These are phyloP conservation scores for Solanum hybrid DNA, from an alignment of 305 asterid genomes.

Conservation along the genomic window DNA sequence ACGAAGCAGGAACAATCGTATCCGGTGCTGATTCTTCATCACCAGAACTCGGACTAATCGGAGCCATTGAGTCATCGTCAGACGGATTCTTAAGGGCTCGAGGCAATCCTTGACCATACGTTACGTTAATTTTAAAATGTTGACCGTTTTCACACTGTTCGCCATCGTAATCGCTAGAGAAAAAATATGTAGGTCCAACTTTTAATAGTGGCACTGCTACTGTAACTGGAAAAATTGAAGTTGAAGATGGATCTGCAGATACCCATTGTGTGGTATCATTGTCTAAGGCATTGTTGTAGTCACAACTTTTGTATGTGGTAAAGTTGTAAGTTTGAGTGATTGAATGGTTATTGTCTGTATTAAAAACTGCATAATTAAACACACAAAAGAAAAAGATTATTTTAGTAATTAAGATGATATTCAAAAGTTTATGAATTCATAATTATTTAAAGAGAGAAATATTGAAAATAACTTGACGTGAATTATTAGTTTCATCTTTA, in stretches of 20 bases:
- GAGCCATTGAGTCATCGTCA: conserved; percentile 30
- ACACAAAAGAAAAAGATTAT: background rate
- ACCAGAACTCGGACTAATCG: conserved; percentile 40
- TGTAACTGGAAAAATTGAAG: conserved; percentile 28
- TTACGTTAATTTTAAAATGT: conserved; percentile 46
- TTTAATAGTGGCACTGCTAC: conserved; percentile 47
- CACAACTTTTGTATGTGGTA: conserved; percentile 48
- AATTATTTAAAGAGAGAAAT: background rate
- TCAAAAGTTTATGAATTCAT: background rate
- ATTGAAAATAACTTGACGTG: too few species aligned
- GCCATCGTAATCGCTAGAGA: conserved; percentile 81
- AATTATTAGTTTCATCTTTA: too few species aligned
- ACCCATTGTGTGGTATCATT: conserved; percentile 66
- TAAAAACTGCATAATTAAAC: conserved; percentile 46
- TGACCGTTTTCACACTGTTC: conserved; percentile 73
- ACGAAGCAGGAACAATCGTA: conserved; percentile 59
- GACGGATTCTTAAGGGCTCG: conserved; percentile 32
- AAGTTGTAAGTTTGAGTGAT: conserved; percentile 65
- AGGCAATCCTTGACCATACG: conserved; percentile 62
- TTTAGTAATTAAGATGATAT: background rate
- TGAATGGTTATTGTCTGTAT: conserved; percentile 78
- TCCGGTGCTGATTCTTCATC: conserved; percentile 59
- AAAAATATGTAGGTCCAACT: conserved; percentile 48
- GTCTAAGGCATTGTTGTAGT: conserved; percentile 30
- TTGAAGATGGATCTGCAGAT: conserved; percentile 45